Conservation (phyloP, 768 basidiomycete species). For the Tephrocybe sp. region DNA sequence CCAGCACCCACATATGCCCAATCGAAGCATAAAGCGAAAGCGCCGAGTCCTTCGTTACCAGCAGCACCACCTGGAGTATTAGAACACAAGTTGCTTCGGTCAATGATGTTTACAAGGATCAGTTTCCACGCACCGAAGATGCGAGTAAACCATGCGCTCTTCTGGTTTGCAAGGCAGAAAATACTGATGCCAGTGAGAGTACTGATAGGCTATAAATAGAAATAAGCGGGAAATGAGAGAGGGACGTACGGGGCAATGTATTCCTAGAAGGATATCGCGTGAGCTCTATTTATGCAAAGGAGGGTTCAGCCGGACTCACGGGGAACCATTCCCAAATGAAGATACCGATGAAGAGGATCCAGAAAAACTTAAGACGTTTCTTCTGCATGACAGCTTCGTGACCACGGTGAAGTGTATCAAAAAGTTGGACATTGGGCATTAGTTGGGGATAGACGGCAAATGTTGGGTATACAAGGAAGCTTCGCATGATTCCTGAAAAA, state of each 20-base stretch:
- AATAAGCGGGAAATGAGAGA: neutral
- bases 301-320: too few species aligned
- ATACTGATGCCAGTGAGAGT: conserved; percentile 63
- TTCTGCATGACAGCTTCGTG: conserved; percentile 41
- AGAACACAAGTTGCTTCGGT: too few species aligned
- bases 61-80: conserved; percentile 49
- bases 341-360: conserved; percentile 52
- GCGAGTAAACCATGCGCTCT: conserved; percentile 34
- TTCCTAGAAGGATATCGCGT: too few species aligned
- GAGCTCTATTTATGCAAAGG: too few species aligned
- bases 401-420: conserved; percentile 42
- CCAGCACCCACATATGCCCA: conserved; percentile 58
- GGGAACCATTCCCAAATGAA: conserved; percentile 61
- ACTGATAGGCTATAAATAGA: conserved; percentile 17
- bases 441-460: conserved; percentile 41
- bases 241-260: conserved; percentile 38
- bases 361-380: conserved; percentile 61
- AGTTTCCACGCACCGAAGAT: conserved; percentile 10
- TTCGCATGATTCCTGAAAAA: conserved; percentile 27
- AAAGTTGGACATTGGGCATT: conserved; percentile 40
- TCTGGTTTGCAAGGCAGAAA: conserved; percentile 50
- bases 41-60: conserved; percentile 63
- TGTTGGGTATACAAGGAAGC: conserved; percentile 51
- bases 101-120: neutral
- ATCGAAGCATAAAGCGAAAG: conserved; percentile 59